Conservation (phyloP, 1,284 basidiomycete species). For the Amylostereum areolatum region DNA sequence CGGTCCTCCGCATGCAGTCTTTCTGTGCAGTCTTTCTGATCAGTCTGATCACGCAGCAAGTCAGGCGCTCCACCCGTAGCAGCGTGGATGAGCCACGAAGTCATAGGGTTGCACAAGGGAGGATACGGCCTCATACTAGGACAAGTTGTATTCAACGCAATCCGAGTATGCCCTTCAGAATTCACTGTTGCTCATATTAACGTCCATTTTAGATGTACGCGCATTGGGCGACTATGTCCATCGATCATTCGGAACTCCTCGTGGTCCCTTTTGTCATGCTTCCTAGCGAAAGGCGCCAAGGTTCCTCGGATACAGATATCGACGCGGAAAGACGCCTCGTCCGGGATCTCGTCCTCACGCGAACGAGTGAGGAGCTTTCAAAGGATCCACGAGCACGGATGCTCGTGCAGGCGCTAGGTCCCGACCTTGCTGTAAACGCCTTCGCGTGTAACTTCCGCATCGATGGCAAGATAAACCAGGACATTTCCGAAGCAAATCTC, state of each 20-base stretch:
- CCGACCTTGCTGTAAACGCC: constrained; percentile 39
- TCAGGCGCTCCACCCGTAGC: constrained; percentile 36
- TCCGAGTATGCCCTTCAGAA: constrained; percentile 18
- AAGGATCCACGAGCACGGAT: constrained; percentile 26
- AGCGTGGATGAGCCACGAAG: constrained; percentile 28
- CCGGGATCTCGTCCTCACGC: constrained; percentile 29
- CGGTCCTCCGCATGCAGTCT: constrained; percentile 1
- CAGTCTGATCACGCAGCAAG: constrained; percentile 32
- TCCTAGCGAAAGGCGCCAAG: constrained; percentile 21
- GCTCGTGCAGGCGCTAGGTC: constrained; percentile 28
- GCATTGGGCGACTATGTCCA: constrained; percentile 35
- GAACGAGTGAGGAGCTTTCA: constrained; percentile 26
- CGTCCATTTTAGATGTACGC: constrained; percentile 24
- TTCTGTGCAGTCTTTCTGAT: constrained; percentile 12
- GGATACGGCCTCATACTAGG: constrained; percentile 35
- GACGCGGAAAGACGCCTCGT: constrained; percentile 31
- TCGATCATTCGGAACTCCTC: constrained; percentile 23
- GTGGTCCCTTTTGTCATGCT: constrained; percentile 33
- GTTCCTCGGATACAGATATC: constrained; percentile 13
- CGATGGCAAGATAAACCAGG: constrained; percentile 29
- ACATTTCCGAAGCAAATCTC: constrained; percentile 38
- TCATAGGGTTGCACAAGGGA: constrained; percentile 30
- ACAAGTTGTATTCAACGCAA: constrained; percentile 30
- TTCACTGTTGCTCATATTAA: constrained; percentile 12
- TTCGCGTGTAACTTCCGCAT: constrained; percentile 41